Evolutionary conservation across 139 green algal genomes (phyloP).

Genomic region (Coelastrella sp.): DNA sequence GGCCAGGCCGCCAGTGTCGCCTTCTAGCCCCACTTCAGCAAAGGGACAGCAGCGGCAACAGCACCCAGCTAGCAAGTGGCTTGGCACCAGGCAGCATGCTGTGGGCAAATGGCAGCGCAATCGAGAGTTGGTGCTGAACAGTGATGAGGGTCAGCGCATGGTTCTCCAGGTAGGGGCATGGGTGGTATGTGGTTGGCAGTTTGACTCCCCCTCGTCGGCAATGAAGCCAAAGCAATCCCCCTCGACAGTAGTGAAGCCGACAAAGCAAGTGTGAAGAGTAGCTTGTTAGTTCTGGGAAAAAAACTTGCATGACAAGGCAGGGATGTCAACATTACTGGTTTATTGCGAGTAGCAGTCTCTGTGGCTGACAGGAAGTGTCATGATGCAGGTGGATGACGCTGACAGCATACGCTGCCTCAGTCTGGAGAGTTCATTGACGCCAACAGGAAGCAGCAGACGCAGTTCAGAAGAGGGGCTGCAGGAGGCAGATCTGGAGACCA

Average conservation of each 20-base stretch:
- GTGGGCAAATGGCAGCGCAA: neutral
- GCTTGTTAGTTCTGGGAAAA: too few species aligned
- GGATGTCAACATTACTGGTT: too few species aligned
- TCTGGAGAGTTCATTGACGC: neutral
- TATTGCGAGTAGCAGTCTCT: too few species aligned
- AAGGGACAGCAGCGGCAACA: neutral
- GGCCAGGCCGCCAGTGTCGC: constrained; percentile 28
- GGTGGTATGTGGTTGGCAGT: too few species aligned
- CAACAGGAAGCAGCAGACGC: neutral
- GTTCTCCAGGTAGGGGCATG: neutral
- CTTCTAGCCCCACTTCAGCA: neutral
- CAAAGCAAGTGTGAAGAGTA: too few species aligned
- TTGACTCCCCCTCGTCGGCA: too few species aligned
- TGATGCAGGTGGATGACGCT: neutral
- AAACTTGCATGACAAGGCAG: too few species aligned
- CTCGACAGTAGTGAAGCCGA: too few species aligned
- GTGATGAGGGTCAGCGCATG: neutral
- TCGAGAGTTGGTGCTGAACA: neutral
- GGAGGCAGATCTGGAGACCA: neutral
- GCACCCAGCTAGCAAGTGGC: neutral
- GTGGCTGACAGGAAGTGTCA: too few species aligned
- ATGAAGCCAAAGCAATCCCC: too few species aligned
- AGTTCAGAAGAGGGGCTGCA: neutral
- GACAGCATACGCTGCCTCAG: neutral
- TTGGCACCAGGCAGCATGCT: neutral